Evolutionary conservation across 805 yeast species (phyloP).

Genomic region (Grigorovia jiainica): DNA sequence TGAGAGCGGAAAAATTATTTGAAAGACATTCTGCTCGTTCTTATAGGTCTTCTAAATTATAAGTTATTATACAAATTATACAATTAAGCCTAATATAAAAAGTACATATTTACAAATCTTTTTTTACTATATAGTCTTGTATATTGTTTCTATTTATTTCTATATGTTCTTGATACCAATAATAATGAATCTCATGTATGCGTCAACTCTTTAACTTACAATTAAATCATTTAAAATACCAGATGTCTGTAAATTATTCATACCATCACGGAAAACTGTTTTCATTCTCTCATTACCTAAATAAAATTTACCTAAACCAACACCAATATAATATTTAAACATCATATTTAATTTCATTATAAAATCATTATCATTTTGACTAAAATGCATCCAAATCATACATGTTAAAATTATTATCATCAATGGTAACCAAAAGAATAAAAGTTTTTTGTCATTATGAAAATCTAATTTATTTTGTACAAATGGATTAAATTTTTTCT

Average conservation of each 20-base stretch:
- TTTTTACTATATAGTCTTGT: neutral
- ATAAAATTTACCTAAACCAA: slow-evolving; percentile 38
- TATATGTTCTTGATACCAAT: neutral
- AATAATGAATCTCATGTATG: neutral
- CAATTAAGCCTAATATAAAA: slow-evolving; percentile 2
- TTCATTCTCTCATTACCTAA: slow-evolving; percentile 44
- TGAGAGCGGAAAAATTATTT: slow-evolving; percentile 72
- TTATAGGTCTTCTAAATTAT: slow-evolving; percentile 37
- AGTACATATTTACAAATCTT: too few relatives aligned
- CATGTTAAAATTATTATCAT: slow-evolving; percentile 45
- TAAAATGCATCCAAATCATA: slow-evolving; percentile 32
- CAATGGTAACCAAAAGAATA: slow-evolving; percentile 88
- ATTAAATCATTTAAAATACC: slow-evolving; percentile 10
- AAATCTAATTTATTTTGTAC: slow-evolving; percentile 38
- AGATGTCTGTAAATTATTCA: slow-evolving; percentile 22
- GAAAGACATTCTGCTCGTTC: slow-evolving; percentile 78
- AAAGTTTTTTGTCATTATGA: slow-evolving; percentile 69
- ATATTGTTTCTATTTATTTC: neutral
- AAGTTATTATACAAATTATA: slow-evolving; percentile 4
- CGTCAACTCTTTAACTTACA: slow-evolving; percentile 1
- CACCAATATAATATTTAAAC: slow-evolving; percentile 34
- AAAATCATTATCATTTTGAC: slow-evolving; percentile 26
- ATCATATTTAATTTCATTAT: slow-evolving; percentile 22
- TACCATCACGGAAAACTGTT: slow-evolving; percentile 31
- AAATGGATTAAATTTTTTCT: slow-evolving; percentile 30